Conservation (phyloP, 2,329 filamentous ascomycete species). For the Ploettnerulaceae sp. region DNA sequence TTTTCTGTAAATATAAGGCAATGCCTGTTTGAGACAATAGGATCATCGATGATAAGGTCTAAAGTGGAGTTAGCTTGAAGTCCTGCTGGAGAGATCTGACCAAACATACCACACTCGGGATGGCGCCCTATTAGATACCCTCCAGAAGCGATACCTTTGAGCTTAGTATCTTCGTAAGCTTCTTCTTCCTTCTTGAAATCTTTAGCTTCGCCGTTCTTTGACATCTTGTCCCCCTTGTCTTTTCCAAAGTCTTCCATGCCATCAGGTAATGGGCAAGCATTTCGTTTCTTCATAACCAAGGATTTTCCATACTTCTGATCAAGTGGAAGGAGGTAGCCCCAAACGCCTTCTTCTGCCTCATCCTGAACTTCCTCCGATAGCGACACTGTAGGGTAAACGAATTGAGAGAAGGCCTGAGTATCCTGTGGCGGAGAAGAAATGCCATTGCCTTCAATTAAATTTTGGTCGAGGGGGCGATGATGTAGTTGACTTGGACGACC, state of each 20-base stretch:
- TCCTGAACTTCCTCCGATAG: conserved; percentile 81
- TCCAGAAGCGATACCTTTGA: conserved; percentile 59
- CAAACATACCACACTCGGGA: conserved; percentile 79
- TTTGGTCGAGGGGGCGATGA: conserved; percentile 41
- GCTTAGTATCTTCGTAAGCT: conserved; percentile 58
- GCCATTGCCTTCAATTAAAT: conserved; percentile 13
- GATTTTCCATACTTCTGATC: conserved; percentile 63
- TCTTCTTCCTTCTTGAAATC: conserved; percentile 50
- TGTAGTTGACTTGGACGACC: conserved; percentile 50
- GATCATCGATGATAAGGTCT: conserved; percentile 71
- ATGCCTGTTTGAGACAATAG: conserved; percentile 83
- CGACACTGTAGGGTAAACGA: conserved; percentile 64
- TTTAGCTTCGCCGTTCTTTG: conserved; percentile 43
- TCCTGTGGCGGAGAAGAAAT: conserved; percentile 64
- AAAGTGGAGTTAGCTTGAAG: background rate
- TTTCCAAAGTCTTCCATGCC: conserved; percentile 39
- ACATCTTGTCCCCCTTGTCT: conserved; percentile 36
- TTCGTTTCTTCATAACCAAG: conserved; percentile 71
- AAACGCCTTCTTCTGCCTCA: conserved; percentile 71
- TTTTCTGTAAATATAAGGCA: conserved; percentile 63
- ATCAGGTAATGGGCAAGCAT: conserved; percentile 59
- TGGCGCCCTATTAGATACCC: conserved; percentile 92
- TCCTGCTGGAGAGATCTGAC: background rate
- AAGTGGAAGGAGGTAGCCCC: conserved; percentile 89
- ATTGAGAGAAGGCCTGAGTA: conserved; percentile 78